Evolutionary conservation across 2,329 filamentous ascomycete species (phyloP).

Genomic region (Colletotrichum spaethianum): DNA sequence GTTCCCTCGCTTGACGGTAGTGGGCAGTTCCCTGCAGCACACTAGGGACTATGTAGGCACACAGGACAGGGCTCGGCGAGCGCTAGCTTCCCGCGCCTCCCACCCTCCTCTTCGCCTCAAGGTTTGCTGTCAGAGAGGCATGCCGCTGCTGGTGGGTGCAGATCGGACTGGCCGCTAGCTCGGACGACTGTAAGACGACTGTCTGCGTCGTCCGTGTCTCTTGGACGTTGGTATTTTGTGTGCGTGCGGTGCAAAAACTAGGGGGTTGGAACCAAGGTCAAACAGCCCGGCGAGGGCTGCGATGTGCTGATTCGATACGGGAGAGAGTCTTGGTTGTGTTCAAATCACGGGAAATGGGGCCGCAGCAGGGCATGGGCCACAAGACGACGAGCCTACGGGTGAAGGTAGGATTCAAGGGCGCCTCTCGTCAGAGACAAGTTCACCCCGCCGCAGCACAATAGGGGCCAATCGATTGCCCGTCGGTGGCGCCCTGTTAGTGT

Average conservation of each 20-base stretch:
- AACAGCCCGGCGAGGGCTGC: not conserved
- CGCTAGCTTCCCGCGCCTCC: constrained; percentile 6
- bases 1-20: constrained; percentile 19
- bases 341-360: constrained; percentile 4
- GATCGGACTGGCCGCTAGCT: constrained; percentile 35
- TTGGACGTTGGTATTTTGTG: not conserved
- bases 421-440: constrained; percentile 4
- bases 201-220: not conserved
- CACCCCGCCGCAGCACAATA: constrained; percentile 25
- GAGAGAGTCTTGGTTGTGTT: not conserved
- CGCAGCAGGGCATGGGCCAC: constrained; percentile 4
- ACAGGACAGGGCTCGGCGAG: constrained; percentile 21
- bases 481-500: constrained; percentile 9
- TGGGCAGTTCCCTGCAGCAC: constrained; percentile 19
- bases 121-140: constrained; percentile 22
- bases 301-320: not conserved
- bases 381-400: constrained; percentile 1
- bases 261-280: constrained; percentile 16
- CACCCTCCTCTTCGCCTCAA: constrained; percentile 6
- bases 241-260: not conserved
- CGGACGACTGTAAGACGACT: constrained; percentile 25
- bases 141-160: constrained; percentile 18
- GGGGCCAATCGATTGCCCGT: constrained; percentile 28
- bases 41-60: too few relatives aligned
- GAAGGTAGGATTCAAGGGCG: not conserved